These are phyloP conservation scores for Aspergillus transmontanensis DNA, from an alignment of 2,329 filamentous ascomycete species.

Conservation along the genomic window DNA sequence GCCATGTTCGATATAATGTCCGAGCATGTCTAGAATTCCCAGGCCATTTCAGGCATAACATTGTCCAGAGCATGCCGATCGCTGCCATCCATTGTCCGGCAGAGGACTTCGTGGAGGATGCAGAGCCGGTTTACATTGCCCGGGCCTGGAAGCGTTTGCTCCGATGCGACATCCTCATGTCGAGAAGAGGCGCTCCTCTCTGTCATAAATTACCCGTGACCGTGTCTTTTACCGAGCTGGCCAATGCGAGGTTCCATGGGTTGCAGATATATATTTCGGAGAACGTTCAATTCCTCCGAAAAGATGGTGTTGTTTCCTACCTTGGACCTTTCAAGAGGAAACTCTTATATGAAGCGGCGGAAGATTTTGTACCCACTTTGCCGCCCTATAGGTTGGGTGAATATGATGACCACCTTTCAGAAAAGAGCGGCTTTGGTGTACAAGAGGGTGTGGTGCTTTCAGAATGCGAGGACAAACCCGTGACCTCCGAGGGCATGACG, in stretches of 20 bases:
- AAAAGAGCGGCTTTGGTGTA: not conserved
- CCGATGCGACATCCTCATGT: slow-evolving; percentile 13
- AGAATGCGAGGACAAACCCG: not conserved
- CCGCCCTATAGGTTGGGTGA: slow-evolving; percentile 5
- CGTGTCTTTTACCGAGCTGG: slow-evolving; percentile 13
- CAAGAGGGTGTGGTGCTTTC: not conserved
- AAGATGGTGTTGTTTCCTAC: slow-evolving; percentile 13
- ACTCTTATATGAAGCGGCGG: slow-evolving; percentile 12
- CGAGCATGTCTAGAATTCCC: slow-evolving; percentile 13
- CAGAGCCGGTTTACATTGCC: slow-evolving; percentile 13
- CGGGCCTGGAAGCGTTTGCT: slow-evolving; percentile 11
- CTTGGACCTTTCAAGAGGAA: slow-evolving; percentile 15
- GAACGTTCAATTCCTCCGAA: slow-evolving; percentile 17
- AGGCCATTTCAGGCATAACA: slow-evolving; percentile 5
- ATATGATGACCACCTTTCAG: slow-evolving; percentile 6
- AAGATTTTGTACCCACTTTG: slow-evolving; percentile 1
- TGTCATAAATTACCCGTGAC: slow-evolving; percentile 13
- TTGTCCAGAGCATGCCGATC: slow-evolving; percentile 9
- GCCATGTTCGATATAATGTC: slow-evolving; percentile 16
- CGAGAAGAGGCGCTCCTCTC: slow-evolving; percentile 15
- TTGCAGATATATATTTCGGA: slow-evolving; percentile 16
- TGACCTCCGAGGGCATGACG: slow-evolving; percentile 5
- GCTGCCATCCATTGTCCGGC: slow-evolving; percentile 17
- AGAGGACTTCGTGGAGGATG: slow-evolving; percentile 18
- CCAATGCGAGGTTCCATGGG: slow-evolving; percentile 12